Evolutionary conservation across 106 monocot genomes (phyloP).

Genomic region (Apostasia shenzhenica): DNA sequence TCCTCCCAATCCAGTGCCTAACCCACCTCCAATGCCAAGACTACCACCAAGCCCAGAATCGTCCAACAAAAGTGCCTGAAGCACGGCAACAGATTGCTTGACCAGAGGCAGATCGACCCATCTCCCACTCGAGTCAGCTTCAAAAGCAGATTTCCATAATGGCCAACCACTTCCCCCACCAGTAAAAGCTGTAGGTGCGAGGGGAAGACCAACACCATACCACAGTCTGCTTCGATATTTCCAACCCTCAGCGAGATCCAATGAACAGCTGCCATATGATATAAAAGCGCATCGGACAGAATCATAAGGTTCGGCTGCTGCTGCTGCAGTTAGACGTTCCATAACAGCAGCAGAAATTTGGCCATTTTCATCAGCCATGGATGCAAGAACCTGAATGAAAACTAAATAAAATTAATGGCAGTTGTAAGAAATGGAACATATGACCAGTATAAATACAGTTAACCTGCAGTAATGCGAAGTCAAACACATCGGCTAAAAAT

Average conservation of each 20-base stretch:
- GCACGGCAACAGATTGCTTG: slow-evolving; percentile 85
- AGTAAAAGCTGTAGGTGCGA: slow-evolving; percentile 42
- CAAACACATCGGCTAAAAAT: not conserved
- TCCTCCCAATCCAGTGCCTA: slow-evolving; percentile 86
- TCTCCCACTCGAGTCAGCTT: slow-evolving; percentile 63
- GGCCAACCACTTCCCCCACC: slow-evolving; percentile 95
- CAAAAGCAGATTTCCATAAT: slow-evolving; percentile 65
- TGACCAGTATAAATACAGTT: slow-evolving; percentile 2
- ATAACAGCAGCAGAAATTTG: slow-evolving; percentile 94
- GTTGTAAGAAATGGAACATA: not conserved
- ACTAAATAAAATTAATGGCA: not conserved
- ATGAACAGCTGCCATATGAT: slow-evolving; percentile 82
- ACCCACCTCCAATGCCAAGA: slow-evolving; percentile 84
- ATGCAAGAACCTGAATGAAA: slow-evolving; percentile 72
- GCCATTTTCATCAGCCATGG: slow-evolving; percentile 98
- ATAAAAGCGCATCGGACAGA: slow-evolving; percentile 91
- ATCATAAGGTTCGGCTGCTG: slow-evolving; percentile 97
- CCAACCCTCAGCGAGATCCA: slow-evolving; percentile 85
- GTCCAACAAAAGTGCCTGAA: slow-evolving; percentile 85
- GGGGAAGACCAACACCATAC: slow-evolving; percentile 92
- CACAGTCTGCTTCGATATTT: slow-evolving; percentile 83
- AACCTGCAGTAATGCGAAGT: too few species aligned
- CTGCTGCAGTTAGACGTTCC: slow-evolving; percentile 95
- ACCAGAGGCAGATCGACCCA: slow-evolving; percentile 91
- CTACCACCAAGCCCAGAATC: slow-evolving; percentile 87